These are phyloP conservation scores for Epichloe scottii DNA, from an alignment of 2,329 filamentous ascomycete species.

Conservation along the genomic window DNA sequence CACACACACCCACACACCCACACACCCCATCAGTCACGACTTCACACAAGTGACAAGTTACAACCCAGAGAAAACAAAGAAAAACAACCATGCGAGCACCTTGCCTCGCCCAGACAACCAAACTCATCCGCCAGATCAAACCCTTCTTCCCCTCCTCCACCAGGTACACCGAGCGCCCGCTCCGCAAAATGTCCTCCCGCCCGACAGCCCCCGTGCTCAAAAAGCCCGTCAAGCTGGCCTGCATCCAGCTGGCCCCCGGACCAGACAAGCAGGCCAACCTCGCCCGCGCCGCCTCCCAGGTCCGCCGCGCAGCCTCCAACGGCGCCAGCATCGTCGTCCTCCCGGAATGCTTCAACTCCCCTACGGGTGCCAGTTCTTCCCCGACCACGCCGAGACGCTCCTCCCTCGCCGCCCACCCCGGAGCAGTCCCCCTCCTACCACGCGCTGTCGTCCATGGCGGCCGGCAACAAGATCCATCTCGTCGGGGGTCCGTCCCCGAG, in stretches of 20 bases:
- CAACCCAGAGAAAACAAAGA: not conserved
- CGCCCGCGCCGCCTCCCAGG: constrained; percentile 63
- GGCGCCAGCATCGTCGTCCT: constrained; percentile 84
- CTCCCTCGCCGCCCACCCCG: constrained; percentile 54
- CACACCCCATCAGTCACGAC: too few relatives aligned
- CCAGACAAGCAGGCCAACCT: constrained; percentile 81
- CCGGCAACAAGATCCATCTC: constrained; percentile 66
- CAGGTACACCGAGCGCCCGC: not conserved
- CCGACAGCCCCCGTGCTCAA: constrained; percentile 43
- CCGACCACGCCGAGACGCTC: constrained; percentile 84
- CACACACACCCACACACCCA: not conserved
- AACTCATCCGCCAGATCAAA: constrained; percentile 6
- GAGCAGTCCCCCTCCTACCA: constrained; percentile 73
- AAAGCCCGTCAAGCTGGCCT: constrained; percentile 65
- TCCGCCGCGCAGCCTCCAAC: constrained; percentile 61
- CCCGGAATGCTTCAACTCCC: constrained; percentile 98
- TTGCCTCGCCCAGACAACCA: not conserved
- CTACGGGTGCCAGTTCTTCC: constrained; percentile 84
- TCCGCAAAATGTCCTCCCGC: not conserved
- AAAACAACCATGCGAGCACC: constrained; percentile 2
- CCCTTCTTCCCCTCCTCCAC: constrained; percentile 1
- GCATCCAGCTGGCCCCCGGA: constrained; percentile 70
- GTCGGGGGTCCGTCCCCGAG: constrained; percentile 93
- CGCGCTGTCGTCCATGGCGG: constrained; percentile 67
- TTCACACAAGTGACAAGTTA: too few relatives aligned